These are phyloP conservation scores for Asparagopsis taxiformis DNA, from an alignment of 31 red algal genomes.

Conservation along the genomic window DNA sequence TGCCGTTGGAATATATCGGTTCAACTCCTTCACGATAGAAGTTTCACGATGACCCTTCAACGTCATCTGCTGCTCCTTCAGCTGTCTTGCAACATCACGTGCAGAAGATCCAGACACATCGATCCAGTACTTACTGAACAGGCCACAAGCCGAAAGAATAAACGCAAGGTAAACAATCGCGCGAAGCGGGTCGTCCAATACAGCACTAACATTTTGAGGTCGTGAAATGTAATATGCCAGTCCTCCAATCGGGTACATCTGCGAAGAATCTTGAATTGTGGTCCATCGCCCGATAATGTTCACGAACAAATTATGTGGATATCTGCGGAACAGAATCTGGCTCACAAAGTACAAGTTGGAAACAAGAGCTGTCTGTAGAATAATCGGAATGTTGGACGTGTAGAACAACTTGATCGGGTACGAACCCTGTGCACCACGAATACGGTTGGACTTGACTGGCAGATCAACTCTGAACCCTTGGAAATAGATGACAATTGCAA, in stretches of 20 bases:
- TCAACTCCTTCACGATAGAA: slow-evolving; percentile 94
- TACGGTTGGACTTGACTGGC: slow-evolving; percentile 83
- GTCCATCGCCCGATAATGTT: slow-evolving; percentile 90
- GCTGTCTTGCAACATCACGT: slow-evolving; percentile 93
- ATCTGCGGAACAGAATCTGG: slow-evolving; percentile 86
- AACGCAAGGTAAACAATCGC: slow-evolving; percentile 91
- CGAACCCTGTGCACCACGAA: slow-evolving; percentile 84
- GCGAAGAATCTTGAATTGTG: slow-evolving; percentile 75
- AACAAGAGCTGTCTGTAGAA: slow-evolving; percentile 96
- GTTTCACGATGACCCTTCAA: slow-evolving; percentile 96
- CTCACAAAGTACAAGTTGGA: slow-evolving; percentile 98
- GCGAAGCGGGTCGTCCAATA: slow-evolving; percentile 82
- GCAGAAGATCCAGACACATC: slow-evolving; percentile 97
- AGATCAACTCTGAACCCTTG: slow-evolving; percentile 98
- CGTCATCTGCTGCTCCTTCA: slow-evolving; percentile 94
- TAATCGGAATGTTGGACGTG: slow-evolving; percentile 99
- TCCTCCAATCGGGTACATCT: slow-evolving; percentile 92
- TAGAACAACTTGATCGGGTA: slow-evolving; percentile 99
- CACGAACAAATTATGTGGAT: slow-evolving; percentile 86
- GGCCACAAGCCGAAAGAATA: slow-evolving; percentile 88
- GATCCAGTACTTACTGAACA: slow-evolving; percentile 97
- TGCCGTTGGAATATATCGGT: slow-evolving; percentile 98
- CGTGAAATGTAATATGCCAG: slow-evolving; percentile 98
- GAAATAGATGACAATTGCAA: slow-evolving; percentile 99
- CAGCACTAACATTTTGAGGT: slow-evolving; percentile 61